phyloP scores from a whole-genome alignment of 805 yeast genomes.

The Tetrapisispora arboricola region DNA sequence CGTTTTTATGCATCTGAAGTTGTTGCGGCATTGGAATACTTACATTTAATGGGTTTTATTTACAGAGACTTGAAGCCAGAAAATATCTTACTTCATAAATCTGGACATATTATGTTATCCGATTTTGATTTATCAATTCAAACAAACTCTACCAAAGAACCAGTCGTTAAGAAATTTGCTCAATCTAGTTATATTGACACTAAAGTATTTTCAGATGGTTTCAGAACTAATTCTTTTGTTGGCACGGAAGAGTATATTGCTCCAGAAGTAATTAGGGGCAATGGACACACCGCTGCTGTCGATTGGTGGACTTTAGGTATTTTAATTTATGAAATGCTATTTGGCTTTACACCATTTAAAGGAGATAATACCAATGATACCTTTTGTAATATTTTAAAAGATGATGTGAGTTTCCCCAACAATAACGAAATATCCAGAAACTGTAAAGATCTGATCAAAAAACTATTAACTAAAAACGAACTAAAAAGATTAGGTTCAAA shows the following conservation, averaged over 20 bases:
- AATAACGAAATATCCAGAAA: constrained; percentile 53
- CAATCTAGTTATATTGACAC: constrained; percentile 55
- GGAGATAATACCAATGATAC: constrained; percentile 84
- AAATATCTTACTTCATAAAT: constrained; percentile 84
- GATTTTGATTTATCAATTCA: constrained; percentile 95
- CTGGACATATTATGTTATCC: constrained; percentile 96
- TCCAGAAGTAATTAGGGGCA: constrained; percentile 94
- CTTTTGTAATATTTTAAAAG: constrained; percentile 75
- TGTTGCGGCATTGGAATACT: constrained; percentile 89
- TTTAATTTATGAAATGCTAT: constrained; percentile 85
- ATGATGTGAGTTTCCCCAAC: constrained; percentile 74
- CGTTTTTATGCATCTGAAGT: constrained; percentile 94
- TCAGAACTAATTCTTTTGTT: constrained; percentile 94
- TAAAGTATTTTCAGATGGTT: constrained; percentile 89
- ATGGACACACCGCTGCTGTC: constrained; percentile 95
- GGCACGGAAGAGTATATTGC: constrained; percentile 99
- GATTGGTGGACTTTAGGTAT: constrained; percentile 99
- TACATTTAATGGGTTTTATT: constrained; percentile 94
- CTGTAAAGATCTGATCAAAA: constrained; percentile 73
- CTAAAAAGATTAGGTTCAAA: constrained; percentile 79
- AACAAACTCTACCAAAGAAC: constrained; percentile 64
- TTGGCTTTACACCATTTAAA: constrained; percentile 93
- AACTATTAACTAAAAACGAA: constrained; percentile 82
- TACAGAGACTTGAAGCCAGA: constrained; percentile 96
- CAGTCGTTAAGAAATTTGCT: constrained; percentile 31